These are phyloP conservation scores for Colletotrichum gigasporum DNA, from an alignment of 2,329 filamentous ascomycete species.

Conservation along the genomic window DNA sequence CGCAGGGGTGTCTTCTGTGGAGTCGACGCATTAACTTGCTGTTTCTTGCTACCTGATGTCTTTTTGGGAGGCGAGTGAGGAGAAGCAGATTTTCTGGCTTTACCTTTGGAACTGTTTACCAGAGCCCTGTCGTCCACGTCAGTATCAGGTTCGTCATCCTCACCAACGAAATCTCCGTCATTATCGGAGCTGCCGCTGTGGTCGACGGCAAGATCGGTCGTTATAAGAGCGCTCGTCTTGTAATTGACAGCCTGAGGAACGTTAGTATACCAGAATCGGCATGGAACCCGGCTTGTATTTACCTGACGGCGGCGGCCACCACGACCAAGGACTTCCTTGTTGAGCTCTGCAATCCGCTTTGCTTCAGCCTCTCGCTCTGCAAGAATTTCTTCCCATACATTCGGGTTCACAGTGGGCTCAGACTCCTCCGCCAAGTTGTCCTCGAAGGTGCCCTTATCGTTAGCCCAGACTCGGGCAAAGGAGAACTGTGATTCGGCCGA, in stretches of 20 bases:
- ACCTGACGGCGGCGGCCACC: constrained; percentile 78
- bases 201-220: constrained; percentile 29
- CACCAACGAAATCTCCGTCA: constrained; percentile 41
- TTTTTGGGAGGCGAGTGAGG: constrained; percentile 13
- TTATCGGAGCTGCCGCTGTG: constrained; percentile 33
- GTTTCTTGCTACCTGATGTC: constrained; percentile 12
- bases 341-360: constrained; percentile 73
- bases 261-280: neutral
- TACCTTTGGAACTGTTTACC: constrained; percentile 19
- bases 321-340: constrained; percentile 81
- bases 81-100: constrained; percentile 23
- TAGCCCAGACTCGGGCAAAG: constrained; percentile 91
- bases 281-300: constrained; percentile 33
- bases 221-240: constrained; percentile 31
- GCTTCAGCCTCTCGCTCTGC: constrained; percentile 65
- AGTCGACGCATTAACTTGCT: constrained; percentile 25
- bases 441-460: constrained; percentile 75
- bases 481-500: constrained; percentile 84
- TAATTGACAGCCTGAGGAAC: constrained; percentile 41
- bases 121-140: constrained; percentile 17
- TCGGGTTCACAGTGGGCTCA: constrained; percentile 66
- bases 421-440: constrained; percentile 66
- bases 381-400: constrained; percentile 93
- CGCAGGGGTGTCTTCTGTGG: constrained; percentile 12
- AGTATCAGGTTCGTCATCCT: constrained; percentile 36